Base-by-base conservation (phyloP, 495 filamentous ascomycete species). In the Penicillium manginii region DNA sequence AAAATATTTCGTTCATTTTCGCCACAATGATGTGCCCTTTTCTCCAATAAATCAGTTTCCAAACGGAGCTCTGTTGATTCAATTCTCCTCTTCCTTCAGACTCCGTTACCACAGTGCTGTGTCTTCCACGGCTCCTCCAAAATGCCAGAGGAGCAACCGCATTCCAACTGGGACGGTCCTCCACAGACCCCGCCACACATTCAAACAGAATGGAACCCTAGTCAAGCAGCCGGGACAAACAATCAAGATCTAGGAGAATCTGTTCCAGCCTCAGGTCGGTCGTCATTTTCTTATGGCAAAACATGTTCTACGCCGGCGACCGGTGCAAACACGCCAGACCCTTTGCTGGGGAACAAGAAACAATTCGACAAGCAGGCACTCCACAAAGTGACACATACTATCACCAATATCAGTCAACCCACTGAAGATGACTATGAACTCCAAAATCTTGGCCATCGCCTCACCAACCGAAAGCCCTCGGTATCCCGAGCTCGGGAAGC, bases 291-390 rank as follows among this genome's bases (percentile, higher is more conserved):
- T 10, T 54, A 66, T 29, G 46, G 54, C 23, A 61, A 57, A 22
- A 58, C 51, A 15, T 66, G 61, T 32, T 55, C 60, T 9, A 69
- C 66, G 2, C 66, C 66, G 29, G 66, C 58, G 46, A 69, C 63
- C 47, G 63, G 63, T 37, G 56, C 66, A 4, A 57, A 66, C 60
- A 66, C 66, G 5, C 66, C 66, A 17, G 66, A 69, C 40, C 63
- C 63, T 19, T 46, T 69, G 6, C 43, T 69, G 52, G 63, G 60
- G 1, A 54, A 57, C 21, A 52, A 32, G 18, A 56, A 33, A 9
- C 37, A 43, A 6, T 46, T 66, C 31, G 60, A 64, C 42, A 63
- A 62, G 37, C 22, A 64, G 6, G 56, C 63, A 3, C 51, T 66
- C 1, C 48, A 66, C 6, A 59, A 63, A 12, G 52, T 63, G 10